Evolutionary conservation across 495 filamentous ascomycete species (phyloP).

Genomic region (Tuber calosporum): DNA sequence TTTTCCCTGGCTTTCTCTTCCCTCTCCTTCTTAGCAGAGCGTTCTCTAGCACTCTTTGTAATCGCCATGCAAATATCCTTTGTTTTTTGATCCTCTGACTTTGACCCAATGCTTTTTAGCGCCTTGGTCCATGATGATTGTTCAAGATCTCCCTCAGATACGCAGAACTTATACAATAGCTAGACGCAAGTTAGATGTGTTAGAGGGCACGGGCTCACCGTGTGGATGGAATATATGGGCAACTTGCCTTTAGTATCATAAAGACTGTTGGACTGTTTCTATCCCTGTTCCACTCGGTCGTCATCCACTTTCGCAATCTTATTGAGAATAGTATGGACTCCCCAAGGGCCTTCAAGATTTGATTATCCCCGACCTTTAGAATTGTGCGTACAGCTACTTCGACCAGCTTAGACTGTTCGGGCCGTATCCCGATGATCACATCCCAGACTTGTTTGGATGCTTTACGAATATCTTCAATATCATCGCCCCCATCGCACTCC

Average conservation of each 20-base stretch:
- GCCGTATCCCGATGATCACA: conserved; percentile 29
- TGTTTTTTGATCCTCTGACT: conserved; percentile 39
- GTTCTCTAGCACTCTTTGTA: conserved; percentile 32
- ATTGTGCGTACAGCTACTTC: conserved; percentile 37
- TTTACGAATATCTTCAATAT: conserved; percentile 39
- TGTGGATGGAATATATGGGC: background rate
- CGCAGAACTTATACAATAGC: conserved; percentile 35
- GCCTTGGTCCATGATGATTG: conserved; percentile 38
- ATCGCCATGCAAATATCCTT: conserved; percentile 36
- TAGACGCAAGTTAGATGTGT: conserved; percentile 27
- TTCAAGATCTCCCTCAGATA: conserved; percentile 38
- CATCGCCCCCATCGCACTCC: conserved; percentile 27
- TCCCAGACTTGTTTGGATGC: conserved; percentile 39
- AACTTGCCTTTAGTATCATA: conserved; percentile 37
- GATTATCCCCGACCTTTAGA: conserved; percentile 37
- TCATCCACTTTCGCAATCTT: conserved; percentile 40
- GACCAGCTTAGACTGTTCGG: conserved; percentile 33
- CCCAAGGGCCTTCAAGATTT: conserved; percentile 33
- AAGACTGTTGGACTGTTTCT: conserved; percentile 30
- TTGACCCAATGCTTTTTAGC: conserved; percentile 32
- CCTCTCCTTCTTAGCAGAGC: conserved; percentile 28
- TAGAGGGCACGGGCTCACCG: background rate
- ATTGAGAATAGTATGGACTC: conserved; percentile 39
- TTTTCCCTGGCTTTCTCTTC: conserved; percentile 30
- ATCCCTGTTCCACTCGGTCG: conserved; percentile 39